These are phyloP conservation scores for Pseudoscleropodium purum DNA, from an alignment of 225 moss, liverwort and hornwort genomes.

Conservation along the genomic window DNA sequence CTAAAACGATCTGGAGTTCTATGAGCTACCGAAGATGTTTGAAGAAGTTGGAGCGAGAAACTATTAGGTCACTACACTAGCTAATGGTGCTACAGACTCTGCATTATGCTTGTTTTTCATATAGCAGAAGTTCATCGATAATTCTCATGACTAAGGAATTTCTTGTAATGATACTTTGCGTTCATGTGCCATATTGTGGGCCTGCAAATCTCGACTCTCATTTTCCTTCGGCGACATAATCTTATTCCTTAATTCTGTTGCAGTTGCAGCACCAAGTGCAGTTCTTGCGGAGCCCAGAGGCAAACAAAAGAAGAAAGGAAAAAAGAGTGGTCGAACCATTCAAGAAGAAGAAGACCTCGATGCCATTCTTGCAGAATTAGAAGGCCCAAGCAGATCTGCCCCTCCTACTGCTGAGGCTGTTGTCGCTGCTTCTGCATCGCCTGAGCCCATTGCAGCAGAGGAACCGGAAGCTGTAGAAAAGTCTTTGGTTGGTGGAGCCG, in stretches of 20 bases:
- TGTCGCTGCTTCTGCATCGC: constrained; percentile 20
- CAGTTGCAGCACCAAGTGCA: constrained; percentile 15
- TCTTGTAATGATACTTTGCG: background rate
- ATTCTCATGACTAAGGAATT: background rate
- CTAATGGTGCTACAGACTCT: background rate
- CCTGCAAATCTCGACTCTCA: background rate
- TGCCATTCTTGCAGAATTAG: constrained; percentile 90
- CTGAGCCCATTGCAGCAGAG: constrained; percentile 18
- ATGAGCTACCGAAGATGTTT: background rate
- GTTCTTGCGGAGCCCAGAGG: constrained; percentile 36
- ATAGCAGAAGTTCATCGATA: background rate
- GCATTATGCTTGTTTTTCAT: background rate
- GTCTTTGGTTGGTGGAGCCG: background rate
- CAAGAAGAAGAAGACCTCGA: constrained; percentile 95
- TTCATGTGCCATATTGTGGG: background rate
- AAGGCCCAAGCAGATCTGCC: constrained; percentile 52
- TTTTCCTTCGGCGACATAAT: background rate
- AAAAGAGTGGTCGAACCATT: constrained; percentile 63
- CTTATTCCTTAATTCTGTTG: background rate
- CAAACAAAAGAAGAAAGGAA: constrained; percentile 80
- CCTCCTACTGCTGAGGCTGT: constrained; percentile 14
- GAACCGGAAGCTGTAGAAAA: constrained; percentile 6
- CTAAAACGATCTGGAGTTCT: background rate
- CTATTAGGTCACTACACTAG: background rate
- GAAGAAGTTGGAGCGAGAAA: background rate